phyloP scores from a whole-genome alignment of 2,329 filamentous ascomycete genomes.

The Penicillium sp. region DNA sequence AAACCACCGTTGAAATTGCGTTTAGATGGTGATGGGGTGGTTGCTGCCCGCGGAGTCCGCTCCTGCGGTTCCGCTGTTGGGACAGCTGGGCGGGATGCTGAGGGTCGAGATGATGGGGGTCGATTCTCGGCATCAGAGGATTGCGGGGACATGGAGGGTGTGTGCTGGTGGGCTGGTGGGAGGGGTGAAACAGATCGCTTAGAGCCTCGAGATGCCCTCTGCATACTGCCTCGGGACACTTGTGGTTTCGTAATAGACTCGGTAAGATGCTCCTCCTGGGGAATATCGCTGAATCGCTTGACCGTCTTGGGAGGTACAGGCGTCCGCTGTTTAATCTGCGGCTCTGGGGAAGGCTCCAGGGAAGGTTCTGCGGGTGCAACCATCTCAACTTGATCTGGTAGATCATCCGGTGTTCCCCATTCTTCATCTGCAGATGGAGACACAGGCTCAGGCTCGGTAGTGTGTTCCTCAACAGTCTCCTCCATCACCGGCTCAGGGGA shows the following conservation, averaged over 20 bases:
- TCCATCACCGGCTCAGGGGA: slow-evolving; percentile 9
- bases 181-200: slow-evolving; percentile 28
- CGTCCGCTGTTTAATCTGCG: slow-evolving; percentile 21
- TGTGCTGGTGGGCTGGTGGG: slow-evolving; percentile 39
- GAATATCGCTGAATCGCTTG: slow-evolving; percentile 40
- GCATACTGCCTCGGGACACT: slow-evolving; percentile 14
- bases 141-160: slow-evolving; percentile 69
- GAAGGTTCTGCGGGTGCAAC: slow-evolving; percentile 10
- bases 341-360: slow-evolving; percentile 15
- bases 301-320: slow-evolving; percentile 37
- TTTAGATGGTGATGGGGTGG: slow-evolving; percentile 62
- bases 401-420: slow-evolving; percentile 18
- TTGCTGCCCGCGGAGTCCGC: slow-evolving; percentile 45
- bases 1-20: slow-evolving; percentile 53
- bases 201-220: slow-evolving; percentile 4
- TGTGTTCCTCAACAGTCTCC: not conserved
- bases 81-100: slow-evolving; percentile 44
- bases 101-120: slow-evolving; percentile 66
- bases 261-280: slow-evolving; percentile 36
- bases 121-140: slow-evolving; percentile 80
- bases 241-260: slow-evolving; percentile 30
- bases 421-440: slow-evolving; percentile 16
- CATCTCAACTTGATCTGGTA: slow-evolving; percentile 23
- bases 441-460: not conserved
- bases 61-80: slow-evolving; percentile 35